A percentile compares a stretch with the other conserved stretches of the same genome.
These are phyloP conservation scores for Trametes polyzona DNA, from an alignment of 1,284 basidiomycete species.

Conservation along the genomic window DNA sequence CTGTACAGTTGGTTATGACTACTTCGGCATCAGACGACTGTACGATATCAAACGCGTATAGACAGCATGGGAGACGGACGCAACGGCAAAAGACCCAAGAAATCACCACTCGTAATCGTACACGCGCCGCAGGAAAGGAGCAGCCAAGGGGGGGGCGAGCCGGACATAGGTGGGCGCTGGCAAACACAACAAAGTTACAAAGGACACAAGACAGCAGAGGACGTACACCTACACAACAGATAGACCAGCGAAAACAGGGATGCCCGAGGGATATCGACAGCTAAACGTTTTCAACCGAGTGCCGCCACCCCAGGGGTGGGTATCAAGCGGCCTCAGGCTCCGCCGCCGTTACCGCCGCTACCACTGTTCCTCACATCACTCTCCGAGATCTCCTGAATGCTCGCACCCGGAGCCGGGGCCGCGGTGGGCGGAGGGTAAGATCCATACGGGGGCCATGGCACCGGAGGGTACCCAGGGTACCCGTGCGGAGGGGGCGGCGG, in stretches of 20 bases:
- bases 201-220: slow-evolving; percentile 5
- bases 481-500: slow-evolving; percentile 20
- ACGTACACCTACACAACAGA: slow-evolving; percentile 19
- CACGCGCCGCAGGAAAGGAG: neutral
- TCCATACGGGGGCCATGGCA: slow-evolving; percentile 31
- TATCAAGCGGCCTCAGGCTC: slow-evolving; percentile 1
- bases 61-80: neutral
- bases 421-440: slow-evolving; percentile 27
- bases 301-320: neutral
- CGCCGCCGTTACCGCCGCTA: slow-evolving; percentile 14
- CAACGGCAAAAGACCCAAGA: slow-evolving; percentile 6
- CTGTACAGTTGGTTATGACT: slow-evolving; percentile 13
- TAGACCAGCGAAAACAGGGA: neutral
- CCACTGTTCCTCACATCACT: slow-evolving; percentile 25
- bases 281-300: too few relatives aligned
- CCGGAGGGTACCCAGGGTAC: slow-evolving; percentile 22
- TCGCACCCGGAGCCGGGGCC: slow-evolving; percentile 9
- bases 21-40: slow-evolving; percentile 12
- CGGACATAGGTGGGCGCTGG: neutral
- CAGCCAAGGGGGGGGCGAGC: neutral
- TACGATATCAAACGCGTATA: slow-evolving; percentile 7
- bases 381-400: slow-evolving; percentile 23
- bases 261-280: neutral
- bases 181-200: slow-evolving; percentile 6
- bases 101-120: slow-evolving; percentile 13